Evolutionary conservation across 768 basidiomycete species (phyloP).

Genomic region (Amanita exitialis): DNA sequence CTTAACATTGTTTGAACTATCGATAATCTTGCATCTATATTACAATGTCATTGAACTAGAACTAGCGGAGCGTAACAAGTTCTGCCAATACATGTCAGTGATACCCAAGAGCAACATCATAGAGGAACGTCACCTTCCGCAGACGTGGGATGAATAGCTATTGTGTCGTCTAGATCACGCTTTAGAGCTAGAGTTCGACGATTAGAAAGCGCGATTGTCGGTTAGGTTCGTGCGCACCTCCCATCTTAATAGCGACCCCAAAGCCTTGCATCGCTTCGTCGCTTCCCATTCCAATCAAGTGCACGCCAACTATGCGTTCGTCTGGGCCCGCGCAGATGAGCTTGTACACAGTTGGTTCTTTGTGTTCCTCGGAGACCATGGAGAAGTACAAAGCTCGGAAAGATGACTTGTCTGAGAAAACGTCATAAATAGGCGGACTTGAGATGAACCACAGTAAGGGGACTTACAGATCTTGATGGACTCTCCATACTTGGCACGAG

Average conservation of each 20-base stretch:
- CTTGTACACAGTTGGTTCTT: constrained; percentile 94
- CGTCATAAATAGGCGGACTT: not conserved
- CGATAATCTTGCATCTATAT: not conserved
- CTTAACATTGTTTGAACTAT: not conserved
- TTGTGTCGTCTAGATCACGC: constrained; percentile 75
- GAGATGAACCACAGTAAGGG: constrained; percentile 1
- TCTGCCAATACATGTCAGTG: constrained; percentile 24
- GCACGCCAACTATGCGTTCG: constrained; percentile 93
- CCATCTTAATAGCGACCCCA: constrained; percentile 97
- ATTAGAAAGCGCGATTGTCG: constrained; percentile 8
- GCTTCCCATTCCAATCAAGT: constrained; percentile 84
- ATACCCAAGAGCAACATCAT: constrained; percentile 7
- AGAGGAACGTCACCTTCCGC: constrained; percentile 48
- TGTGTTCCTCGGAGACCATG: constrained; percentile 80
- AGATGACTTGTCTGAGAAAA: constrained; percentile 56
- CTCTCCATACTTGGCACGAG: constrained; percentile 79
- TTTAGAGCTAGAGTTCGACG: constrained; percentile 44
- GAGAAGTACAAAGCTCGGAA: constrained; percentile 89
- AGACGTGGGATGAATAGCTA: constrained; percentile 88
- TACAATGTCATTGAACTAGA: not conserved
- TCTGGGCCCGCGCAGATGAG: constrained; percentile 79
- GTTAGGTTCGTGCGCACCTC: constrained; percentile 26
- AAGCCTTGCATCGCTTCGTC: constrained; percentile 97
- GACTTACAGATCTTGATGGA: constrained; percentile 84
- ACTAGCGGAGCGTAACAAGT: constrained; percentile 44